Base-by-base conservation (phyloP, 371 early-diverging fungal species). In the Mortierella sp. region DNA sequence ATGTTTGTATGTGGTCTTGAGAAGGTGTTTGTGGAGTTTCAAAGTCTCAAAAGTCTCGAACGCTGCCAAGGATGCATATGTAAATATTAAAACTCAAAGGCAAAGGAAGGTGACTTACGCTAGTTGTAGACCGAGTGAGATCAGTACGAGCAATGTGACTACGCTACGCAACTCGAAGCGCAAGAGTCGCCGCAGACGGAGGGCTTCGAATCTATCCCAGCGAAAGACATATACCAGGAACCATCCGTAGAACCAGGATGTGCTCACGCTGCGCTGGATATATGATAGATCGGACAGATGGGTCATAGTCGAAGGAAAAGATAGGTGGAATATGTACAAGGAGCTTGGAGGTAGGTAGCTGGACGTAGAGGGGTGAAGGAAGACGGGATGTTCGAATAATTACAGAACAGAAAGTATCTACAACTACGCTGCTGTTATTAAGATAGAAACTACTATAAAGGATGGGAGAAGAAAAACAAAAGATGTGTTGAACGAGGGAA, bases 261-360 rank as follows among this genome's bases (percentile, higher is more conserved):
- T 41, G 51, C 59, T 59, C n/a, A 73, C 47, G 12, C 42, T 59
- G 15, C 73, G 62, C 31, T 73, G 68, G 39, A 73, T 23, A 24
- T 67, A 73, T 30, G 73, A 73, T n/a, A 58, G 26, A 47, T 73
- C 73, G 4, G 73, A 67, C 6, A 67, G 42, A 34, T 73, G 73
- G 23, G 73, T 73, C 73, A 73, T 73, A 41, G 23, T 58, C 56
- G 1, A 43, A 9, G 14, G 15, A 5, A 17, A 12, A 26, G 17
- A 31, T 14, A 14, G 12, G 50, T 4, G 28, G 11, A 52, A 37
- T 44, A 39, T 17, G 37, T 31, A 48, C 28, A 55, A 43, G n/a
- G 41, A 9, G 37, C 14, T 26, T 39, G 15, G 30, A 27, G 15
- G 51, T 17, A 17, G 51, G 51, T 31, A 21, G 51, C n/a, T n/a